Evolutionary conservation across 164 flowering plant species (phyloP).

Genomic region (Magnolia kwangsiensis): DNA sequence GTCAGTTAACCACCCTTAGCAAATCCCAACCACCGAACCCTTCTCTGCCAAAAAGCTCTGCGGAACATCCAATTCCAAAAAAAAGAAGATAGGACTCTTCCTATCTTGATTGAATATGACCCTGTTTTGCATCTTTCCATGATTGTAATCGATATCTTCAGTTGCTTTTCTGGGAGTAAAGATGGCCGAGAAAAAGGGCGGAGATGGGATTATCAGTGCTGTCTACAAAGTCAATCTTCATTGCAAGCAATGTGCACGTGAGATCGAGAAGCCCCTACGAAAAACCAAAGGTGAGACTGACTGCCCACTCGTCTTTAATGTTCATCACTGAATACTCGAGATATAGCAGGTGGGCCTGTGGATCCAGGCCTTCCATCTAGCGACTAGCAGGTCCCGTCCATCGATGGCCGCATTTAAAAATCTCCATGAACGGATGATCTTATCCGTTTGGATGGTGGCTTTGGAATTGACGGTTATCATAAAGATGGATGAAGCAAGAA

Average conservation of each 20-base stretch:
- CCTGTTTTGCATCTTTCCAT: not conserved
- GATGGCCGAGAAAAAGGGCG: slow-evolving; percentile 3
- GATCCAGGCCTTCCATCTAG: no score
- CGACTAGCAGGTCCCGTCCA: no score
- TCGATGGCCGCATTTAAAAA: no score
- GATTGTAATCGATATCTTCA: not conserved
- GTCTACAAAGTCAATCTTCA: slow-evolving; percentile 64
- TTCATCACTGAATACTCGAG: no score
- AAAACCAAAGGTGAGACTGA: slow-evolving; percentile 46
- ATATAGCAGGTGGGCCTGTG: no score
- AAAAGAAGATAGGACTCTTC: not conserved
- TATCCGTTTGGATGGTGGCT: no score
- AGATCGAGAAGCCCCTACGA: slow-evolving; percentile 49
- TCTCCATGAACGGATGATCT: no score
- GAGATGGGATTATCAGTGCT: slow-evolving; percentile 36
- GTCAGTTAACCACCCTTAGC: slow-evolving; percentile 4
- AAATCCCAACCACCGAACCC: slow-evolving; percentile 4
- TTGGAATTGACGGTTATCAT: no score
- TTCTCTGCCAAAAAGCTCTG: not conserved
- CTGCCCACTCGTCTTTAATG: not conserved
- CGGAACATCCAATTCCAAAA: not conserved
- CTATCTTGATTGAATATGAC: not conserved
- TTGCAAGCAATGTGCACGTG: slow-evolving; percentile 59
- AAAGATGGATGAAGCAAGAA: no score
- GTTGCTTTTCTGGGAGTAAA: not conserved